Conservation (phyloP, 2,329 filamentous ascomycete genomes). For the Fusarium robinianum region DNA sequence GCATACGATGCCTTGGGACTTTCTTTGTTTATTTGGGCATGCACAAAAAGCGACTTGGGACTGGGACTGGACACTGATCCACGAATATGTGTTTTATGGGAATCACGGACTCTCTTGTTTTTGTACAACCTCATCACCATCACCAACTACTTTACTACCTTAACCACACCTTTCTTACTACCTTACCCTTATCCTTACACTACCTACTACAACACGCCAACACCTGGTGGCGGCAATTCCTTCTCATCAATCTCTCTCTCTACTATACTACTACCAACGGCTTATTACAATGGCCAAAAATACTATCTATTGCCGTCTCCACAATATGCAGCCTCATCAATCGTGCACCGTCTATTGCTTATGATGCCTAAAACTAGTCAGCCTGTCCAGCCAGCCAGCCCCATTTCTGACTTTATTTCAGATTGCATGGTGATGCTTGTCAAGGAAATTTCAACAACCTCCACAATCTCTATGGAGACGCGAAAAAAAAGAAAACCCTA, state of each 20-base stretch:
- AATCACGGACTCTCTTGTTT: constrained; percentile 13
- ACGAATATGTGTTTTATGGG: constrained; percentile 23
- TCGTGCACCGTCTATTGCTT: constrained; percentile 7
- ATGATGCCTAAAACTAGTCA: constrained; percentile 11
- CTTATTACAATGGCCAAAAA: constrained; percentile 16
- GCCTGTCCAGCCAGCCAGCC: no score
- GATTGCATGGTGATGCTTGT: no score
- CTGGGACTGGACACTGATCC: no score
- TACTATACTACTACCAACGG: constrained; percentile 12
- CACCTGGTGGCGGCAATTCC: constrained; percentile 15
- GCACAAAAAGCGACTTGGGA: constrained; percentile 27
- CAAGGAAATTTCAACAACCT: no score
- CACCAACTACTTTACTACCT: no score
- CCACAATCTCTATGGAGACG: no score
- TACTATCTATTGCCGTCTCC: constrained; percentile 18
- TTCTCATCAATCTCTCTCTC: no score
- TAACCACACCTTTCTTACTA: constrained; percentile 13
- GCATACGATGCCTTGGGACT: constrained; percentile 8
- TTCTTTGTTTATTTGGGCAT: constrained; percentile 21
- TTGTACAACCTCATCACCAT: constrained; percentile 12
- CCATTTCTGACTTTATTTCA: no score
- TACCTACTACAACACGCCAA: no score
- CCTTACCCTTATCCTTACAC: constrained; percentile 17
- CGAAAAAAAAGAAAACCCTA: no score
- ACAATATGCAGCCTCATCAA: constrained; percentile 16